Evolutionary conservation across 2,329 filamentous ascomycete species (phyloP), one percentile per base, ranked within the genome.

Genomic region (Pseudocercospora fijiensis): DNA sequence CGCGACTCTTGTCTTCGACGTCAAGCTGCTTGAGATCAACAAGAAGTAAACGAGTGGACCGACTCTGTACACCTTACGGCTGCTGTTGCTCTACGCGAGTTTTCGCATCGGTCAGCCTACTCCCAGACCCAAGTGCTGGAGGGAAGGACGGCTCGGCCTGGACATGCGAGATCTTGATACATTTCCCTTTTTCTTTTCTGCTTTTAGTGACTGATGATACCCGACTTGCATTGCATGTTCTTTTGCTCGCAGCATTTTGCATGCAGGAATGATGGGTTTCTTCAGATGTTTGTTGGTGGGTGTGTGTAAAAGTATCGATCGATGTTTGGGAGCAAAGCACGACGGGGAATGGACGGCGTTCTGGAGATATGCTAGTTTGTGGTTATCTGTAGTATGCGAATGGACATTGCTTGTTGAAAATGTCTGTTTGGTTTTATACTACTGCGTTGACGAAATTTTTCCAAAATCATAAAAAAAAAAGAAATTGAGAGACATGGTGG

Each of bases 1-100:
- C 86, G 94, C 92, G 78, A 91, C 89, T 71, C 82, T 99, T 78
- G 86, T 90, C 77, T 99, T 99, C 78, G 96, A 99, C 78, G 78
- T 84, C 75, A 84, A 84, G 79, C 76, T 80, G 63, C 75, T 83
- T 60, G 78, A 79, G 59, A 76, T 83, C 71, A 78, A 78, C 71
- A 67, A 65, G 60, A 69, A 69, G 30, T 65, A 65, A 61, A 45
- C 26, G 28, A 30, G 11, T 18, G 24, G 20, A 7, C n/a, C n/a
- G n/a, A 49, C 45, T 16, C 18, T 49, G 11, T 51, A n/a, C 16
- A 33, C 47, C 47, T 26, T 20, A 45, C 52, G 13, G 33, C 27
- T 43, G 27, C 27, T 43, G 22, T 47, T 24, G 45, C 45, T 49
- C 43, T 45, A 45, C 8, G 18, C 41, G n/a, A 13, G n/a, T 18